Evolutionary conservation across 2,329 filamentous ascomycete species (phyloP), one percentile per base, ranked within the genome.

Genomic region (Claviceps cyperi): DNA sequence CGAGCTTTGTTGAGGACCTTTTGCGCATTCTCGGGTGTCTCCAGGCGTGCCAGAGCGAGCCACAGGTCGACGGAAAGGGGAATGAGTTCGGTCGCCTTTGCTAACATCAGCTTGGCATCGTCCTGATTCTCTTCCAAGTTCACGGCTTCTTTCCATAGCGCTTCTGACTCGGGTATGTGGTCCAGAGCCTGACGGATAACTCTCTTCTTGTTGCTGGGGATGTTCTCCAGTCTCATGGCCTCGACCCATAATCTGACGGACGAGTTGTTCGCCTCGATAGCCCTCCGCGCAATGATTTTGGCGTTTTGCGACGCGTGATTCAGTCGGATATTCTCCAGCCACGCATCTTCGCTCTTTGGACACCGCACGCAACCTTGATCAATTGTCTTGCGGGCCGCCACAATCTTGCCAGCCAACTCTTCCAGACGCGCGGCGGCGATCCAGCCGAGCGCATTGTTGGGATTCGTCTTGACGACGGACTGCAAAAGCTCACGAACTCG

Each of bases 71-170:
- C 84, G 0, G 91, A 95, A 6, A 94, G 74, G 0, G 91, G 91
- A 50, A 98, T 94, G 51, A 96, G 84, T 59, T 98, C 90, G 0
- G 90, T 94, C 0, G 94, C 94, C 68, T 96, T 96, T 46, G 89
- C 90, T 45, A 98, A 78, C 50, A 98, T 75, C 50, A 98, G 72
- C 54, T 83, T 83, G 4, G 94, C 94, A 69, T 96, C 89, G 32
- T 83, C 84, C 0, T 85, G 79, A 57, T 95, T 84, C 60, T 96
- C 91, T 62, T 97, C 92, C 50, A 97, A 71, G 58, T 97, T 97
- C 54, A 98, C 91, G 5, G 91, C 84, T 63, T 94, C 89, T 64
- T 97, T 98, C 92, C 92, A 98, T n/a, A 98, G 77, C 41, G 86
- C 84, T 46, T 97, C 92, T 0, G 91, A 97, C 61, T 95, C 88